Conservation (phyloP, 306 rosid genomes). For the Lathyrus aphaca region DNA sequence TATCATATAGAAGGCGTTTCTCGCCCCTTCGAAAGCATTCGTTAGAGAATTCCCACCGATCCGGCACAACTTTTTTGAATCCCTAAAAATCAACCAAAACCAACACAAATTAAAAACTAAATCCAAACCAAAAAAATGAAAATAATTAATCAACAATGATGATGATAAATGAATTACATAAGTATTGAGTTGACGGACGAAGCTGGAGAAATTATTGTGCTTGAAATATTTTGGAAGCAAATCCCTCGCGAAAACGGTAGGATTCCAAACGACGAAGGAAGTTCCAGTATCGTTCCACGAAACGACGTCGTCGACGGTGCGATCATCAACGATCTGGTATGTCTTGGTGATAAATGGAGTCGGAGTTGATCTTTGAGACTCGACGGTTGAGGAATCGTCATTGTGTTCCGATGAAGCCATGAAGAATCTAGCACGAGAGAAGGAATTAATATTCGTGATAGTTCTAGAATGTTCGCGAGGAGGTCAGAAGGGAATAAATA, state of each 20-base stretch:
- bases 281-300: constrained; percentile 93
- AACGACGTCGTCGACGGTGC: constrained; percentile 64
- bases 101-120: neutral
- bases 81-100: constrained; percentile 49
- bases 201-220: constrained; percentile 94
- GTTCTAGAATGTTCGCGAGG: too few relatives aligned
- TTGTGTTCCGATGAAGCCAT: constrained; percentile 61
- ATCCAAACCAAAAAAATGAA: neutral
- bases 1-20: constrained; percentile 71
- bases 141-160: neutral
- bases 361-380: constrained; percentile 57
- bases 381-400: constrained; percentile 40
- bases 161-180: constrained; percentile 52
- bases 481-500: too few relatives aligned
- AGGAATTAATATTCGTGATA: neutral
- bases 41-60: constrained; percentile 94
- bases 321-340: constrained; percentile 74
- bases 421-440: neutral
- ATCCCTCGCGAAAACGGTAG: constrained; percentile 83
- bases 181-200: constrained; percentile 93
- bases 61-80: constrained; percentile 78
- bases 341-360: constrained; percentile 89
- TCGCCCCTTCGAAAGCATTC: constrained; percentile 73
- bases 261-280: constrained; percentile 89
- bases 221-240: constrained; percentile 86